These are phyloP conservation scores for Saccharum spontaneum DNA, from an alignment of 176 grass and related monocot species.

Conservation along the genomic window DNA sequence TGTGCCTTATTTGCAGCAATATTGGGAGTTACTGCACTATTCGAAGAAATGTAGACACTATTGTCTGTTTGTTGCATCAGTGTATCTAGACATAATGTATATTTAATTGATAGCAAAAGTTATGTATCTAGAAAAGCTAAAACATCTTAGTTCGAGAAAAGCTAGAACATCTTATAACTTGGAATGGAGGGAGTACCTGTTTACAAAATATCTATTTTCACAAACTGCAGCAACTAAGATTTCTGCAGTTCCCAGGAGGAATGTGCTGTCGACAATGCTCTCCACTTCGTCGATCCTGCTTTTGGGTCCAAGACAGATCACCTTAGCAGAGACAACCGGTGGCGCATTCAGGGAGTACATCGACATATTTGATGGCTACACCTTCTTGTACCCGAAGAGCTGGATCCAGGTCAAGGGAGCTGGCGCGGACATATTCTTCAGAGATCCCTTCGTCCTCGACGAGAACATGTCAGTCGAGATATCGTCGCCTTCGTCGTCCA, in stretches of 20 bases:
- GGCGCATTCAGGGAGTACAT: conserved; percentile 73
- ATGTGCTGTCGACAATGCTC: conserved; percentile 54
- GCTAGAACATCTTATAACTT: too few species aligned
- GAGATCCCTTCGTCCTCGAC: conserved; percentile 63
- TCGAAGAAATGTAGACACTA: background rate
- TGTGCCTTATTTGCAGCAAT: background rate
- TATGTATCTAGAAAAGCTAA: too few species aligned
- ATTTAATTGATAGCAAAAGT: too few species aligned
- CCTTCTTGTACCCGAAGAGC: conserved; percentile 66
- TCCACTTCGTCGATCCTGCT: conserved; percentile 56
- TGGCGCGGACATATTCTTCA: conserved; percentile 76
- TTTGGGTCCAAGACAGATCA: conserved; percentile 19
- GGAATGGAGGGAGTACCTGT: background rate
- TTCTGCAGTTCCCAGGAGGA: conserved; percentile 90
- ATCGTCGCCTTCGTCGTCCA: conserved; percentile 82
- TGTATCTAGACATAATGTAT: background rate
- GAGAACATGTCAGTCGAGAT: conserved; percentile 85
- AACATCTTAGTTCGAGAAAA: too few species aligned
- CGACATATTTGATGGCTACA: conserved; percentile 79
- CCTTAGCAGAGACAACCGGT: conserved; percentile 43
- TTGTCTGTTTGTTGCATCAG: background rate
- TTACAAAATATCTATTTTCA: background rate
- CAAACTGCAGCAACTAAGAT: conserved; percentile 32
- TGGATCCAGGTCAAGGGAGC: conserved; percentile 82
- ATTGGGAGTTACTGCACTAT: background rate